Evolutionary conservation across 2,329 filamentous ascomycete genomes (phyloP).

Genomic region (Dryadomyces quercus-mongolicae): DNA sequence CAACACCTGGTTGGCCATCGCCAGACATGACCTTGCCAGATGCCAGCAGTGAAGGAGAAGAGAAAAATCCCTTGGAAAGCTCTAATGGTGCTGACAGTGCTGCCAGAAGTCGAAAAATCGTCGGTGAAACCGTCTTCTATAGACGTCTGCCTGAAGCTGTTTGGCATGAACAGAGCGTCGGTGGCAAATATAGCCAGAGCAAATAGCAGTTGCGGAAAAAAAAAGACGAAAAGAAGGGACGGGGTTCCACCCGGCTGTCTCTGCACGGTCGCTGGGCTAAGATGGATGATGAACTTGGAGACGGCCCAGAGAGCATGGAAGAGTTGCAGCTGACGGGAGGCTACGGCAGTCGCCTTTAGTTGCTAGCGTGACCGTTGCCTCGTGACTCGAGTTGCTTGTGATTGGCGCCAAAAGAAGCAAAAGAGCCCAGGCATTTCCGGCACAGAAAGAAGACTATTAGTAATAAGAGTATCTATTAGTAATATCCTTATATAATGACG

Average conservation of each 20-base stretch:
- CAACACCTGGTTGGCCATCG: conserved; percentile 82
- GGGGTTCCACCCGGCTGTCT: neutral
- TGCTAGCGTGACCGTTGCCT: conserved; percentile 7
- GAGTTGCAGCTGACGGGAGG: conserved; percentile 3
- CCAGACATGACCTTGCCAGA: conserved; percentile 30
- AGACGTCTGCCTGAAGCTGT: too few species aligned
- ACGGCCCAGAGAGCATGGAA: neutral
- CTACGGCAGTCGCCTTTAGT: neutral
- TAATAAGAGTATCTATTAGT: neutral
- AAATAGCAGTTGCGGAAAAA: neutral
- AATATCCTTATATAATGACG: neutral
- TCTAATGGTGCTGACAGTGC: too few species aligned
- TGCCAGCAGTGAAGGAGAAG: neutral
- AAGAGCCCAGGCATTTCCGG: neutral
- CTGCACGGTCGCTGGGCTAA: neutral
- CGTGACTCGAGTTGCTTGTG: conserved; percentile 4
- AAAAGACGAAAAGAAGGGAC: neutral
- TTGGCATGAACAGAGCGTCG: too few species aligned
- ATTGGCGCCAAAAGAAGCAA: neutral
- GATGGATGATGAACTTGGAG: neutral
- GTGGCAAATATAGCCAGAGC: neutral
- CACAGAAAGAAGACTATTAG: neutral
- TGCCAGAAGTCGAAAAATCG: too few species aligned
- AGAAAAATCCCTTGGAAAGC: too few species aligned
- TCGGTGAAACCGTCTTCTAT: too few species aligned